A percentile compares a stretch with the other conserved stretches of the same genome.
These are phyloP conservation scores for Grigorovia jiainica DNA, from an alignment of 805 yeast genomes.

Conservation along the genomic window DNA sequence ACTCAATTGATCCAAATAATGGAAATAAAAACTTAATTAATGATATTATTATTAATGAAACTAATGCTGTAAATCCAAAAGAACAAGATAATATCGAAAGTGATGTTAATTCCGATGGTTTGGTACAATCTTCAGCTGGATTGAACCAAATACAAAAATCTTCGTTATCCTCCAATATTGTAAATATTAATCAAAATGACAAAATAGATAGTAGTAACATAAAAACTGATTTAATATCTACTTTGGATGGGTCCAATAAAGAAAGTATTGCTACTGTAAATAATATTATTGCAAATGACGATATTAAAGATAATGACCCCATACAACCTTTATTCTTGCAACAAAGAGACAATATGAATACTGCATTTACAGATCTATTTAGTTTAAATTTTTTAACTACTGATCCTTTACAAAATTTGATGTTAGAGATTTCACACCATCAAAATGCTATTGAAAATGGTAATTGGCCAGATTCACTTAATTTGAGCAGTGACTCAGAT, in stretches of 20 bases:
- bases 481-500: no score
- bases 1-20: no score
- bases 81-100: no score
- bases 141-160: no score
- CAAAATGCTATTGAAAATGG: background rate
- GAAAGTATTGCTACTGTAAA: background rate
- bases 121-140: no score
- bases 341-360: background rate
- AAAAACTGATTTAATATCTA: no score
- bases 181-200: no score
- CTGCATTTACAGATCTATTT: constrained; percentile 11
- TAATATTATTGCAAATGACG: background rate
- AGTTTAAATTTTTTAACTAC: constrained; percentile 14
- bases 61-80: no score
- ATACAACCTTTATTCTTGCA: background rate
- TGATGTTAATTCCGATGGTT: no score
- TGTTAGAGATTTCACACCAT: constrained; percentile 11
- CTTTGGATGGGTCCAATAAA: background rate
- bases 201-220: no score
- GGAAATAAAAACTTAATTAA: background rate
- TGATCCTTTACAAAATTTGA: constrained; percentile 16
- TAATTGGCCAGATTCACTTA: background rate
- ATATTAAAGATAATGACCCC: background rate
- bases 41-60: background rate
- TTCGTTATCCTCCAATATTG: no score